Evolutionary conservation across 495 filamentous ascomycete genomes (phyloP).

Genomic region (Penicillium simplicissimum): DNA sequence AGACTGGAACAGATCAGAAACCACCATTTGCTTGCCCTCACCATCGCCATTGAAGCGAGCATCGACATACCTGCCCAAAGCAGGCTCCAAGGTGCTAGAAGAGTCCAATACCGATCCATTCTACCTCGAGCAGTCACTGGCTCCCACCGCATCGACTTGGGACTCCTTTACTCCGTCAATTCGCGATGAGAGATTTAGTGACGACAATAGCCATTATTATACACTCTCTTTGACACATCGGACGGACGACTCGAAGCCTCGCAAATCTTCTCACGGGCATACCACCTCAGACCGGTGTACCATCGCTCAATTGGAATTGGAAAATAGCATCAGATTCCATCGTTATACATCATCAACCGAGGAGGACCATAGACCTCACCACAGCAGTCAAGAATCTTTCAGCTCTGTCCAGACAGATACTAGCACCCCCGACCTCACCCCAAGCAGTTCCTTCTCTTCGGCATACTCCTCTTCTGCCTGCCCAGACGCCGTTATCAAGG

Average conservation of each 20-base stretch:
- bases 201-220: conserved; percentile 39
- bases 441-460: conserved; percentile 50
- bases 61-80: conserved; percentile 40
- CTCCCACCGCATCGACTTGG: conserved; percentile 31
- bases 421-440: conserved; percentile 43
- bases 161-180: conserved; percentile 28
- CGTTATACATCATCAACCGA: conserved; percentile 30
- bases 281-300: conserved; percentile 36
- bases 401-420: conserved; percentile 40
- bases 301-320: conserved; percentile 39
- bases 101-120: conserved; percentile 49
- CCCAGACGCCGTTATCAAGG: conserved; percentile 33
- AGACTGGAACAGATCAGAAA: conserved; percentile 40
- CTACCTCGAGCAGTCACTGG: conserved; percentile 46
- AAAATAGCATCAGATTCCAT: conserved; percentile 37
- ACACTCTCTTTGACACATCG: conserved; percentile 34
- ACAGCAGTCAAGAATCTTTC: conserved; percentile 41
- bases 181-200: conserved; percentile 40
- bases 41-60: conserved; percentile 35
- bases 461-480: conserved; percentile 37
- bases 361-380: conserved; percentile 21
- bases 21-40: conserved; percentile 35
- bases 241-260: conserved; percentile 17
- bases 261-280: conserved; percentile 10
- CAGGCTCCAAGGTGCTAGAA: conserved; percentile 33